Percentiles rank a stretch among this genome's conserved stretches.
These are phyloP conservation scores for Agastache rugosa DNA, from an alignment of 257 asterid genomes.

Conservation along the genomic window DNA sequence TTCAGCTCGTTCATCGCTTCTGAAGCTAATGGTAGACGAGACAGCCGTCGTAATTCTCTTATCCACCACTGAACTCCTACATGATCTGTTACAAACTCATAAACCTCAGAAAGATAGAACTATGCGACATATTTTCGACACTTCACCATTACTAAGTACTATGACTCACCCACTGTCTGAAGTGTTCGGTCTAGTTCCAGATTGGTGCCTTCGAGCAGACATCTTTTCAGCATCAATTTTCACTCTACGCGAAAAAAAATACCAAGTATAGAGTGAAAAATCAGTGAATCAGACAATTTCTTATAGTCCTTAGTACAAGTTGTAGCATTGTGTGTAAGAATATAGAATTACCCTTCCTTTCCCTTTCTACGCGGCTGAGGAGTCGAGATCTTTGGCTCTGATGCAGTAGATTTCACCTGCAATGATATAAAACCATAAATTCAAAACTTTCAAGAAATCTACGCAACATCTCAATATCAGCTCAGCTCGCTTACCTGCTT, in stretches of 20 bases:
- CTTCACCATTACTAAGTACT: background rate
- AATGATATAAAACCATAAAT: conserved; percentile 7
- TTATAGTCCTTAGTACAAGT: no score
- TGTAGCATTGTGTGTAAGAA: background rate
- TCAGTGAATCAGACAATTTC: background rate
- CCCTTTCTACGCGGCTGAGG: conserved; percentile 48
- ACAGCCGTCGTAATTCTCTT: conserved; percentile 32
- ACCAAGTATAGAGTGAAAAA: background rate
- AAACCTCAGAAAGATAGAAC: background rate
- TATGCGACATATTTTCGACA: background rate
- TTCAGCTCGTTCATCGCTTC: conserved; percentile 53
- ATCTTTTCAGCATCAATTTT: conserved; percentile 50
- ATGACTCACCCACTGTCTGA: conserved; percentile 47
- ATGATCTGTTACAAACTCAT: conserved; percentile 43
- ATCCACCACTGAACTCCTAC: conserved; percentile 46
- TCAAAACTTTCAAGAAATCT: conserved; percentile 9
- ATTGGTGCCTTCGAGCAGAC: conserved; percentile 46
- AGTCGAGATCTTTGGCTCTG: conserved; percentile 49
- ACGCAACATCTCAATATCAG: background rate
- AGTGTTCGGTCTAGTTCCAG: conserved; percentile 47
- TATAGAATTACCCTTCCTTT: conserved; percentile 60
- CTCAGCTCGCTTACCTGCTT: conserved; percentile 47
- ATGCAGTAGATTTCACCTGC: conserved; percentile 53
- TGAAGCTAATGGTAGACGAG: conserved; percentile 46
- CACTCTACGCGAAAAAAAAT: conserved; percentile 39